Conservation (phyloP, 1,139 yeast species). For the Meyerozyma carpophila region DNA sequence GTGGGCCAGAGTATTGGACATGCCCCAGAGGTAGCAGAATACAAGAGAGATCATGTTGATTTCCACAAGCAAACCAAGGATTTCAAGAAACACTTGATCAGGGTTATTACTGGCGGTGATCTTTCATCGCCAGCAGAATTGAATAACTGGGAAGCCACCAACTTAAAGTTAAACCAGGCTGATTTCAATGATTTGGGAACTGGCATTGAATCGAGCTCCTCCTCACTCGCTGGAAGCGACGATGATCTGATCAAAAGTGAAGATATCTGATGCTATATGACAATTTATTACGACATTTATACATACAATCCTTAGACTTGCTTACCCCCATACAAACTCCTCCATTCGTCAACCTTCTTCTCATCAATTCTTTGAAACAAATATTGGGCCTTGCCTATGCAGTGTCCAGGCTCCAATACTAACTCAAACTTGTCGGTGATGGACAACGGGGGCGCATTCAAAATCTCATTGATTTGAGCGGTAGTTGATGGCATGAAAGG, state of each 20-base stretch:
- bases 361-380: slow-evolving; percentile 90
- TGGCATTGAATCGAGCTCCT: not conserved
- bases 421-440: slow-evolving; percentile 74
- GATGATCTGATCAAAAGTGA: not conserved
- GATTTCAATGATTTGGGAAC: not conserved
- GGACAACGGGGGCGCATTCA: slow-evolving; percentile 74
- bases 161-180: not conserved
- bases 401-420: slow-evolving; percentile 73
- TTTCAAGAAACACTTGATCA: slow-evolving; percentile 47
- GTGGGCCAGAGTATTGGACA: slow-evolving; percentile 96
- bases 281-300: not conserved
- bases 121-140: slow-evolving; percentile 24
- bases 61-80: slow-evolving; percentile 46
- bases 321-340: slow-evolving; percentile 75
- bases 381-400: slow-evolving; percentile 87
- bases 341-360: slow-evolving; percentile 83
- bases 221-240: not conserved
- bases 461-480: slow-evolving; percentile 62
- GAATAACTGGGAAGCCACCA: slow-evolving; percentile 33
- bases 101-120: slow-evolving; percentile 59
- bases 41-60: slow-evolving; percentile 41
- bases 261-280: not conserved
- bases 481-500: slow-evolving; percentile 93
- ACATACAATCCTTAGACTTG: slow-evolving; percentile 20
- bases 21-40: slow-evolving; percentile 44